Base-by-base conservation (phyloP, 2,329 filamentous ascomycete genomes). In the Botrytis galanthina region DNA sequence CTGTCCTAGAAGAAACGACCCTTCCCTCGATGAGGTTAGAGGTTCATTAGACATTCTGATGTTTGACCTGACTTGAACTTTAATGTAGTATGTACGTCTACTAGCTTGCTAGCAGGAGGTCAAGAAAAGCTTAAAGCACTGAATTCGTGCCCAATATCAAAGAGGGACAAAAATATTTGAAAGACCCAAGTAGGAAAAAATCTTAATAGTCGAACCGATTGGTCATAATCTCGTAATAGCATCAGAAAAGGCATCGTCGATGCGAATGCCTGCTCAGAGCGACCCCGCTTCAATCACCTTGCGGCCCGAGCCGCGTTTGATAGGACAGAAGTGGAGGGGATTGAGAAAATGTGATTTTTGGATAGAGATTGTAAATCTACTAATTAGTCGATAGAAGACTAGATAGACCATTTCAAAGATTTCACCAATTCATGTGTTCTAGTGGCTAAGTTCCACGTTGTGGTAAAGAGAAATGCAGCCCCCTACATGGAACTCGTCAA, bases 241-340 rank as follows among this genome's bases (percentile, higher is more conserved):
- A 57, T 29, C 63, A n/a, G 39, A 12, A 20, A 6, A 26, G 1
- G 14, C 57, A 51, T 51, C 32, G 32, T 29, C 32, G 14, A 67
- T 54, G 64, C 12, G 18, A n/a, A 67, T 64, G n/a, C 42, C 42
- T 37, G n/a, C 42, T 44, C 9, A 29, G 26, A 8, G 7, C 42
- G 18, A 57, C 46, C 59, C 44, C 60, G 70, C 70, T 71, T 37
- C 35, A 26, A 67, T 64, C 60, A 71, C 57, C 39, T 35, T 51
- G n/a, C 61, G 70, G 70, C 60, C 70, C 60, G 46, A 44, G 60
- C 70, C 61, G 70, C 22, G 48, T 22, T 35, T 48, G 64, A 51
- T 29, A 37, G 46, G 46, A 39, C 32, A 51, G 63, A 29, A 46
- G 60, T 62, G 63, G 44, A 67, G 44, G 14, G 3, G 22, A 37